phyloP scores from a whole-genome alignment of 2,329 filamentous ascomycete species.

The Penicillium frequentans region DNA sequence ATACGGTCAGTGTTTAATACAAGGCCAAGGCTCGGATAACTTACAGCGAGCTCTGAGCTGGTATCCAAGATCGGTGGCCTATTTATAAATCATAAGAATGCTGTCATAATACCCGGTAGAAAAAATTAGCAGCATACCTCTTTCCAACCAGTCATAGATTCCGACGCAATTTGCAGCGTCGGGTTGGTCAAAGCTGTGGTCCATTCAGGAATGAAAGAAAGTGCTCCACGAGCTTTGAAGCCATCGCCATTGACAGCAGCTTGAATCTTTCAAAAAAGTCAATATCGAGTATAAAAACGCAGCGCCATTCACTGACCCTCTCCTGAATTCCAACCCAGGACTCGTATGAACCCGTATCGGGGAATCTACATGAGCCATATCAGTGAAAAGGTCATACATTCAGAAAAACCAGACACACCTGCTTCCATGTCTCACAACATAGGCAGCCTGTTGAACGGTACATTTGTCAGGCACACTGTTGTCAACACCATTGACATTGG shows the following conservation, averaged over 20 bases:
- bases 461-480: slow-evolving; percentile 57
- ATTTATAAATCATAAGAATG: not conserved
- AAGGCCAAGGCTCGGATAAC: not conserved
- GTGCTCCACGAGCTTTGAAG: slow-evolving; percentile 54
- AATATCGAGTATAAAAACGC: not conserved
- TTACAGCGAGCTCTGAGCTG: slow-evolving; percentile 22
- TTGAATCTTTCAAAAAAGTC: slow-evolving; percentile 47
- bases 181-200: slow-evolving; percentile 58
- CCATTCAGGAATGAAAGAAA: slow-evolving; percentile 62
- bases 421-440: slow-evolving; percentile 62
- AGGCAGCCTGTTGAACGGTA: slow-evolving; percentile 60
- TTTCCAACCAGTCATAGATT: slow-evolving; percentile 63
- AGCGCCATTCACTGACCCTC: slow-evolving; percentile 12
- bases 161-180: slow-evolving; percentile 56
- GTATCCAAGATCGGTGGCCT: slow-evolving; percentile 20
- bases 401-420: slow-evolving; percentile 42
- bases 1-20: not conserved
- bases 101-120: slow-evolving; percentile 37
- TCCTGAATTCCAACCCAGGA: slow-evolving; percentile 50
- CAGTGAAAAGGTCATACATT: not conserved
- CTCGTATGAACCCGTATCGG: slow-evolving; percentile 60
- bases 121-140: slow-evolving; percentile 44
- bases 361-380: slow-evolving; percentile 27
- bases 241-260: slow-evolving; percentile 35
- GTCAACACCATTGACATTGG: slow-evolving; percentile 58